Conservation (phyloP, 345 rosid species). For the Acer yangbiense region DNA sequence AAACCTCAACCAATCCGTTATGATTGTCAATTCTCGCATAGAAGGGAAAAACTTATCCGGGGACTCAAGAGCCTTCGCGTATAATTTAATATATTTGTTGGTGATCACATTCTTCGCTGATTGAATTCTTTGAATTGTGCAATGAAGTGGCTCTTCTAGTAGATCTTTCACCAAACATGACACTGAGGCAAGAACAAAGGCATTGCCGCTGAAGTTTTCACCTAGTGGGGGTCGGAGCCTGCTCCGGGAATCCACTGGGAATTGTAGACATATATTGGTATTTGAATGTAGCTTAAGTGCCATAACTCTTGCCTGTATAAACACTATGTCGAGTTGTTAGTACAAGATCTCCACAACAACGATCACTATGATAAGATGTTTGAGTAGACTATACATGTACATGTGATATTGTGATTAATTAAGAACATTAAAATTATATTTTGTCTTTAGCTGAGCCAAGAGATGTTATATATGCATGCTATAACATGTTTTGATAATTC, state of each 20-base stretch:
- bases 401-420: too few species aligned
- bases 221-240: slow-evolving; percentile 23
- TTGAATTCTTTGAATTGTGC: slow-evolving; percentile 21
- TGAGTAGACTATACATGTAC: too few species aligned
- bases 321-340: neutral
- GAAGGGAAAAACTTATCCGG: slow-evolving; percentile 29
- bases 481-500: neutral
- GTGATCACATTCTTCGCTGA: slow-evolving; percentile 16
- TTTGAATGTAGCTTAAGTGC: slow-evolving; percentile 10
- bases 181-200: slow-evolving; percentile 30
- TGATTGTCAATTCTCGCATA: slow-evolving; percentile 25
- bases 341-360: neutral
- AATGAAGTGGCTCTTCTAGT: slow-evolving; percentile 19
- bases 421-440: too few species aligned
- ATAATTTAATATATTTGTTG: slow-evolving; percentile 22
- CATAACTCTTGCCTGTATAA: slow-evolving; percentile 23
- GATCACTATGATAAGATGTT: neutral
- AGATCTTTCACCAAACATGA: slow-evolving; percentile 18
- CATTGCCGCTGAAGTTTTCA: slow-evolving; percentile 27
- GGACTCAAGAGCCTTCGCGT: slow-evolving; percentile 24
- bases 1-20: slow-evolving; percentile 24
- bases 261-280: slow-evolving; percentile 30
- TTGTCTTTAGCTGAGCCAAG: too few species aligned
- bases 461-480: too few species aligned
- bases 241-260: slow-evolving; percentile 26